Evolutionary conservation across 306 rosid genomes (phyloP).

Genomic region (Pyrus communis): DNA sequence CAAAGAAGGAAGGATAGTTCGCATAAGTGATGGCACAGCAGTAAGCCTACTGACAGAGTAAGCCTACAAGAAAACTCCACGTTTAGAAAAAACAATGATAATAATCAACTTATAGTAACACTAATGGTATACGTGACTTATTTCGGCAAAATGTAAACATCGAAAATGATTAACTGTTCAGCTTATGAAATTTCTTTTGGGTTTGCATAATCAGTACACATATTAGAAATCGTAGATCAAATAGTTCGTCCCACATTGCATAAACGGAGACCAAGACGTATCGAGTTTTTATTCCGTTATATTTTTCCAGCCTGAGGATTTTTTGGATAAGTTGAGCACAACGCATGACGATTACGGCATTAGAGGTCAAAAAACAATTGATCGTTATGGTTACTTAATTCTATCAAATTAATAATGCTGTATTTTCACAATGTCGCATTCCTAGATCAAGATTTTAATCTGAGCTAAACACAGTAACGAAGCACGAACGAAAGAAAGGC

Average conservation of each 20-base stretch:
- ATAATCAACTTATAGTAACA: neutral
- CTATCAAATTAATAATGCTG: neutral
- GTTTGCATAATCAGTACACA: neutral
- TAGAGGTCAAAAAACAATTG: neutral
- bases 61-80: constrained; percentile 44
- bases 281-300: too few species aligned
- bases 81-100: neutral
- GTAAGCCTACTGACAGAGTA: constrained; percentile 63
- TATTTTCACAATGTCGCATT: neutral
- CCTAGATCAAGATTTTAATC: neutral
- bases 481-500: neutral
- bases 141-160: neutral
- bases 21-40: constrained; percentile 79
- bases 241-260: neutral
- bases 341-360: neutral
- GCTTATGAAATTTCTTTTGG: neutral
- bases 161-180: neutral
- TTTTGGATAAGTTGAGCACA: neutral
- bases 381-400: neutral
- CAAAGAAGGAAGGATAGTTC: constrained; percentile 62
- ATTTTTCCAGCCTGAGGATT: neutral
- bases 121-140: neutral
- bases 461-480: neutral
- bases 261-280: neutral
- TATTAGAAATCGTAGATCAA: neutral